phyloP scores from a whole-genome alignment of 2,329 filamentous ascomycete genomes.

The Aspergillus unguis region DNA sequence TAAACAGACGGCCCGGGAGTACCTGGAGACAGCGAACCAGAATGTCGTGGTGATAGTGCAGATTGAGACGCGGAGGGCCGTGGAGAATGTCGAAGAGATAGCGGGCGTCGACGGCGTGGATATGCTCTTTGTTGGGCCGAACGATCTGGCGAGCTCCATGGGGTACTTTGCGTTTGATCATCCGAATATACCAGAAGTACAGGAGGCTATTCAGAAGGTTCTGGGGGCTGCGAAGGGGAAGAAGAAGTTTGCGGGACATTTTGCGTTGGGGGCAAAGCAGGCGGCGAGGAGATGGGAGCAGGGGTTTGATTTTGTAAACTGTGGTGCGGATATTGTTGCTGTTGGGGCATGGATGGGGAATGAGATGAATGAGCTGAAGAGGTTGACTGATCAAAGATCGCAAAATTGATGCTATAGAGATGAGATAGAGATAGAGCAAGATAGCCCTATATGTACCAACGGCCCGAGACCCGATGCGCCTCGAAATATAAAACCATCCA shows the following conservation, averaged over 20 bases:
- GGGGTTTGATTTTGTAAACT: conserved; percentile 9
- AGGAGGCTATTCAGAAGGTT: not conserved
- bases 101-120: conserved; percentile 30
- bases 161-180: not conserved
- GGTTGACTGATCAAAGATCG: no score
- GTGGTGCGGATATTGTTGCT: conserved; percentile 4
- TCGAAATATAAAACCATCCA: not conserved
- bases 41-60: not conserved
- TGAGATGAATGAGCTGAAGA: not conserved
- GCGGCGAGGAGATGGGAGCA: not conserved
- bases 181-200: not conserved
- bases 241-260: conserved; percentile 7
- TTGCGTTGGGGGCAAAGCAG: conserved; percentile 2
- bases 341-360: conserved; percentile 1
- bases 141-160: conserved; percentile 27
- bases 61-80: conserved; percentile 18
- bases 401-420: no score
- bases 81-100: conserved; percentile 37
- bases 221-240: not conserved
- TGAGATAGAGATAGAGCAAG: not conserved
- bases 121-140: conserved; percentile 35
- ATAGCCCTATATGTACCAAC: not conserved
- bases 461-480: not conserved
- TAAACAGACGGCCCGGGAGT: not conserved
- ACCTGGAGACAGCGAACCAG: not conserved